Percentiles rank a stretch among this genome's conserved stretches.
Conservation (phyloP, 208 protist genomes). For the Acanthamoeba castellanii region DNA sequence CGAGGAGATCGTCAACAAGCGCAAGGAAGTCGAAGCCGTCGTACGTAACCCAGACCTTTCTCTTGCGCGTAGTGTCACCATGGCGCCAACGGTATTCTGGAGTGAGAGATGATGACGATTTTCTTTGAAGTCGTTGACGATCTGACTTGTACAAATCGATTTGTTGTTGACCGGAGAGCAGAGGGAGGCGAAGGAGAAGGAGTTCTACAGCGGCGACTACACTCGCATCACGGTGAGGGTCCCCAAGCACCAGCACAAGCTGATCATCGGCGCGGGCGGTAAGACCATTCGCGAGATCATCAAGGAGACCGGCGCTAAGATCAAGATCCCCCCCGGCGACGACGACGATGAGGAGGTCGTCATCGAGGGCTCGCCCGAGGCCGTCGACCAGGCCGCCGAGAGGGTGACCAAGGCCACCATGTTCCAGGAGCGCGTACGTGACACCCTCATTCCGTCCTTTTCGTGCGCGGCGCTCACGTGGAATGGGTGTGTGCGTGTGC, state of each 20-base stretch:
- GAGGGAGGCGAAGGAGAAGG: slow-evolving; percentile 46
- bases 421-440: slow-evolving; percentile 27
- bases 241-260: slow-evolving; percentile 20
- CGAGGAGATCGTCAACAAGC: slow-evolving; percentile 53
- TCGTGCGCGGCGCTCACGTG: not conserved
- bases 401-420: not conserved
- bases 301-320: not conserved
- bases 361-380: slow-evolving; percentile 33
- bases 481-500: no score
- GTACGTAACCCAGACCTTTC: not conserved
- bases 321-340: not conserved
- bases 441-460: not conserved
- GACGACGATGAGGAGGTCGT: slow-evolving; percentile 11
- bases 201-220: slow-evolving; percentile 41
- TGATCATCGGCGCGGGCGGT: slow-evolving; percentile 46
- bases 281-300: slow-evolving; percentile 64
- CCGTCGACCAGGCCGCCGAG: slow-evolving; percentile 34
- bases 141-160: no score
- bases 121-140: no score
- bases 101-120: no score
- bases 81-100: not conserved
- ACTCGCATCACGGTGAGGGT: not conserved
- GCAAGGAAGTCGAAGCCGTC: not conserved
- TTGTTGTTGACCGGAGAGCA: no score
- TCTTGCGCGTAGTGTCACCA: not conserved